phyloP scores from a whole-genome alignment of 73 alveolate genomes.

The Halteria grandinella region DNA sequence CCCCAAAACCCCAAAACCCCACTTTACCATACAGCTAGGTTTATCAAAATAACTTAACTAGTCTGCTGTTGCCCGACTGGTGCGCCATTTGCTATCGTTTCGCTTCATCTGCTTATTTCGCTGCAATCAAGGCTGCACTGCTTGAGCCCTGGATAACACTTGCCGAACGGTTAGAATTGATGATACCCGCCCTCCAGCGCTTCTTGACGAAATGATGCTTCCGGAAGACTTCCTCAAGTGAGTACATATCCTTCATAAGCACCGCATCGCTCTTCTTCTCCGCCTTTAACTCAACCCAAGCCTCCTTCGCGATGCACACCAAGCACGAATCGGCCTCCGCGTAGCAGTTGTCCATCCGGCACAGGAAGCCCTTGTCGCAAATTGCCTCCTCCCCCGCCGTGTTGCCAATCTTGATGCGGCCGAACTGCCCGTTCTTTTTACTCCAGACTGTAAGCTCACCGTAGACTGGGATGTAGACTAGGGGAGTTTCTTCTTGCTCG shows the following conservation, averaged over 20 bases:
- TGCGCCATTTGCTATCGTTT: no score
- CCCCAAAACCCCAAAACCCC: no score
- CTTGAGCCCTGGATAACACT: no score
- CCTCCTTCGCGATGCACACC: not conserved
- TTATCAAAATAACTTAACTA: no score
- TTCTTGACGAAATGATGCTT: conserved; percentile 24
- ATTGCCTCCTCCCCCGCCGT: conserved; percentile 53
- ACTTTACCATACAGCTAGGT: no score
- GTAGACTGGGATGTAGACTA: conserved; percentile 13
- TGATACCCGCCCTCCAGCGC: conserved; percentile 37
- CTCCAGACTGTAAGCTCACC: conserved; percentile 36
- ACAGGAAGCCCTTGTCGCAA: conserved; percentile 18
- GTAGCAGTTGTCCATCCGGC: conserved; percentile 40
- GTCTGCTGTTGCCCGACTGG: no score
- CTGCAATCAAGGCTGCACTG: no score
- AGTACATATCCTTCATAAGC: not conserved
- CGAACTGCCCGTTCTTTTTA: conserved; percentile 47
- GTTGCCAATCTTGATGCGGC: conserved; percentile 21
- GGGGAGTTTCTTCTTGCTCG: conserved; percentile 37
- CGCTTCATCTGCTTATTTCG: no score
- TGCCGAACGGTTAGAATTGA: no score
- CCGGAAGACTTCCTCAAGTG: not conserved
- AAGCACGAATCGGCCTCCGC: conserved; percentile 39
- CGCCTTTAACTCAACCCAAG: not conserved
- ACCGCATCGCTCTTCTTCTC: not conserved